Base-by-base conservation (phyloP, 2,329 filamentous ascomycete species). In the Aureobasidium sp. region DNA sequence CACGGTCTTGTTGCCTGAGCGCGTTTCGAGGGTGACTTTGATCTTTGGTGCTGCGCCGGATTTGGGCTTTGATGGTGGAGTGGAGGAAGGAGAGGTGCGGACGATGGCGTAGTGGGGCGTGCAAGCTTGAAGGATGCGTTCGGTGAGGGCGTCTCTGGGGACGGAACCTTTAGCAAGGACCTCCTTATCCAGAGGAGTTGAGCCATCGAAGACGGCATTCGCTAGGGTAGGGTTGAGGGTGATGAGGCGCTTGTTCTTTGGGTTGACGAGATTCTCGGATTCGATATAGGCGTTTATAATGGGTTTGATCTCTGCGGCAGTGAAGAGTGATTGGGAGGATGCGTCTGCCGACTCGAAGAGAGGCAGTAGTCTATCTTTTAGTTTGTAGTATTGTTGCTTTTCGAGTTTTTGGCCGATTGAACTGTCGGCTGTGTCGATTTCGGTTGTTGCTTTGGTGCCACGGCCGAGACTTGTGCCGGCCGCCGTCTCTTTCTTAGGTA, bases 1-100 rank as follows among this genome's bases (percentile, higher is more conserved):
- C 2, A 85, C 83, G 2, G 82, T 84, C 73, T 88, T 88, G 62
- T 84, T 85, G 8, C 85, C 85, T 22, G 81, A 83, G n/a, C 86
- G 80, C 20, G 83, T 86, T 69, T 88, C 86, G 9, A 88, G 74
- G 0, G 77, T 78, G 55, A 89, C 79, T 17, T 78, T 77, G 31
- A 86, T 78, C 66, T 85, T 86, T 0, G 86, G 85, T 6, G 84
- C 76, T 0, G 79, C 71, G 0, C 86, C 86, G 1, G 84, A 76
- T 69, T 84, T 86, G 0, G 84, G 82, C 69, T 87, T 88, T 2
- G 22, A 73, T 22, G 75, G 70, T 3, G 71, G 66, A 15, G 73
- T 69, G 20, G 77, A 74, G 61, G 71, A 67, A 17, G 73, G 68
- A n/a, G 76, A 74, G 60, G 80, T 79, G 22, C 79, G 77, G 3